A percentile compares a stretch with the other conserved stretches of the same genome.
phyloP scores from a whole-genome alignment of 768 basidiomycete genomes.

The Mycena vulgaris region DNA sequence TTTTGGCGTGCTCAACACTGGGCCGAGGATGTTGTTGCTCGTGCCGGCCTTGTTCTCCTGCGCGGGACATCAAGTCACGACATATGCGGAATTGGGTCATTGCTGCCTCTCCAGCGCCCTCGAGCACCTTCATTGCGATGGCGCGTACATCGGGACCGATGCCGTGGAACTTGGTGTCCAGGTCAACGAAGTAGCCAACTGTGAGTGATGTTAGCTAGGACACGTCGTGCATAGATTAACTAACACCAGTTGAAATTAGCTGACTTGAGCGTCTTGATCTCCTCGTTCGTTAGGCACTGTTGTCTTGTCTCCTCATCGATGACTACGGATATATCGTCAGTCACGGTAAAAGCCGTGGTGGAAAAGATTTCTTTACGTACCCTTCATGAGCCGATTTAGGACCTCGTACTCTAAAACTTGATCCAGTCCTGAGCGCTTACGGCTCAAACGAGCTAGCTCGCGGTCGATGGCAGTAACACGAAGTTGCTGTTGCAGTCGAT shows the following conservation, averaged over 20 bases:
- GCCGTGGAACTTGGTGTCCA: background rate
- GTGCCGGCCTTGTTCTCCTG: background rate
- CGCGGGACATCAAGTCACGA: background rate
- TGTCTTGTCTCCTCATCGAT: background rate
- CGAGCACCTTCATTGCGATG: constrained; percentile 3
- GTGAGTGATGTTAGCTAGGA: constrained; percentile 4
- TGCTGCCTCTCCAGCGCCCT: background rate
- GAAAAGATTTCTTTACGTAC: background rate
- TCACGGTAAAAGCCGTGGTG: background rate
- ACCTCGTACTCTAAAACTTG: background rate
- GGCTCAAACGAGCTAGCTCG: background rate
- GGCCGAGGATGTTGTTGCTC: constrained; percentile 1
- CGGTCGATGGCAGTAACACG: background rate
- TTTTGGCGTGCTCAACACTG: background rate
- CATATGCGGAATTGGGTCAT: background rate
- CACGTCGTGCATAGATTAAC: background rate
- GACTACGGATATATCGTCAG: background rate
- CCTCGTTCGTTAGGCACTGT: background rate
- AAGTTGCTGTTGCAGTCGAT: background rate
- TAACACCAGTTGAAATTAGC: background rate
- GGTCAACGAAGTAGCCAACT: background rate
- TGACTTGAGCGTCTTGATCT: background rate
- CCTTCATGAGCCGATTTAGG: background rate
- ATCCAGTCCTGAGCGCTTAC: background rate
- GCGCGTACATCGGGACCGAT: background rate